Base-by-base conservation (phyloP, 2,329 filamentous ascomycete genomes). In the Onygenales sp. region DNA sequence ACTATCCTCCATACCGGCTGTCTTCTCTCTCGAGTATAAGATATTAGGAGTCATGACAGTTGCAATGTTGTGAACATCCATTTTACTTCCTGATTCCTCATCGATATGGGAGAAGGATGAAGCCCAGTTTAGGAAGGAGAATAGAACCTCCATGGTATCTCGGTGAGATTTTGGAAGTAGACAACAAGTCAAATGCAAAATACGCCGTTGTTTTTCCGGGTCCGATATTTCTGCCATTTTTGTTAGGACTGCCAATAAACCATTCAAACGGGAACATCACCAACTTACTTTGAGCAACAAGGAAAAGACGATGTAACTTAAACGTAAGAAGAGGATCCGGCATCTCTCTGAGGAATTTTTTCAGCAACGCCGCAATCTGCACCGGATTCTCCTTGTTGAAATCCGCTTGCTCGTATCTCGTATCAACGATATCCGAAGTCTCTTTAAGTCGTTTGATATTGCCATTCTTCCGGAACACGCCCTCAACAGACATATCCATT, bases 401-500 rank as follows among this genome's bases (percentile, higher is more conserved):
- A 66, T 94, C 90, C 53, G 95, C 85, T 53, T 85, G 82, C 59
- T 94, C 89, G 56, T 87, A 88, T 43, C 89, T 92, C 44, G 82
- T 82, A 68, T 98, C 93, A 59, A 98, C 90, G 61, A 85, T 78
- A 53, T 94, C 89, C 41, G 89, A 85, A 6, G 94, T 77, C 57
- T 95, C 91, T 61, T 87, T 89, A 44, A 96, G 78, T 61, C 91
- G 88, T 69, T 93, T 92, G 74, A 98, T 96, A 70, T 97, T 98
- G 62, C 93, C 93, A 64, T 97, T 98, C 79, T 98, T 98, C 62
- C 93, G 85, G 81, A 98, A 98, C 21, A 98, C 91, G 63, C 93
- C 93, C 70, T 98, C 93, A 1, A 98, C 89, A 1, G 92, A 97
- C 75, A 98, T 90, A 69, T 98, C 93, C 89, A 98, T 97, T 71